Percentiles rank a stretch among this genome's conserved stretches.
phyloP scores from a whole-genome alignment of 1,284 basidiomycete species.

The Phaffia rhodozyma region DNA sequence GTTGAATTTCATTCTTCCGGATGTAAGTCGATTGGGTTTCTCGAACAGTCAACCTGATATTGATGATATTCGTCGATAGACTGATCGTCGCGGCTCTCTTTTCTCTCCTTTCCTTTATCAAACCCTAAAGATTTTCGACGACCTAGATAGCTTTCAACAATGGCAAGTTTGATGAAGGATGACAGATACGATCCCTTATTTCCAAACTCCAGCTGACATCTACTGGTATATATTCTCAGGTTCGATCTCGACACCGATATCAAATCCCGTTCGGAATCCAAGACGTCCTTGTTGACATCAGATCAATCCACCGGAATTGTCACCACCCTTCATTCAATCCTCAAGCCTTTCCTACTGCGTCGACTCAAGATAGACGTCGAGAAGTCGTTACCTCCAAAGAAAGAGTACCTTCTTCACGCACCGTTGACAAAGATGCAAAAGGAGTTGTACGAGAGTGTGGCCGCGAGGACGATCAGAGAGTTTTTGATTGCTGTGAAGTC shows the following conservation, averaged over 20 bases:
- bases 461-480: conserved; percentile 52
- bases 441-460: conserved; percentile 68
- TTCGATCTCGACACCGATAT: conserved; percentile 43
- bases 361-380: conserved; percentile 88
- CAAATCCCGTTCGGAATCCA: conserved; percentile 43
- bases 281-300: conserved; percentile 40
- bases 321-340: conserved; percentile 70
- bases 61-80: not conserved
- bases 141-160: conserved; percentile 78
- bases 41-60: not conserved
- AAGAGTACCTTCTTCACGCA: conserved; percentile 89
- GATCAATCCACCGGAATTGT: conserved; percentile 58
- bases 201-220: not conserved
- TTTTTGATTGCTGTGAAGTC: conserved; percentile 47
- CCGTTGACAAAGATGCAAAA: conserved; percentile 71
- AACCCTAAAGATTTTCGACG: conserved; percentile 52
- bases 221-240: conserved; percentile 35
- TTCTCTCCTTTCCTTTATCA: not conserved
- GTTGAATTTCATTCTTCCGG: conserved; percentile 85
- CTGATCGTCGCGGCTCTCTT: not conserved
- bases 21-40: conserved; percentile 26
- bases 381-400: conserved; percentile 63
- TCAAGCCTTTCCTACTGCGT: conserved; percentile 90
- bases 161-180: conserved; percentile 47
- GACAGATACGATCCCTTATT: conserved; percentile 25